A percentile compares a stretch with the other conserved stretches of the same genome.
Conservation (phyloP, 768 basidiomycete genomes). For the Leccinum subgranulosum region DNA sequence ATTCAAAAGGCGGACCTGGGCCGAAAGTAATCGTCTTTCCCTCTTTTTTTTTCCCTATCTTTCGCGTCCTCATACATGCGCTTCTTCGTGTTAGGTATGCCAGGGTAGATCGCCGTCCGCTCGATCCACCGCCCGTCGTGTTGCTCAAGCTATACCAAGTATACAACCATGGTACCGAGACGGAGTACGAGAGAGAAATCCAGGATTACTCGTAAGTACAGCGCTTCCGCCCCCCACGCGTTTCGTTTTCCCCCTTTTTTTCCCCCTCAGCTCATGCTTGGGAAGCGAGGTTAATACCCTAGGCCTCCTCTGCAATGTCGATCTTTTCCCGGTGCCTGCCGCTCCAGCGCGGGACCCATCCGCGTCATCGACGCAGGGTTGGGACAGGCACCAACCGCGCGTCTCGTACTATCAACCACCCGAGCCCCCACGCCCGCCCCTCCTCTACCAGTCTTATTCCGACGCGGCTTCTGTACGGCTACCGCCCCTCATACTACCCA, state of each 20-base stretch:
- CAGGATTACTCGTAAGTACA: conserved; percentile 47
- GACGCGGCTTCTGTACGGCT: conserved; percentile 16
- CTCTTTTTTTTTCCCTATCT: neutral
- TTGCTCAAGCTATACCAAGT: conserved; percentile 52
- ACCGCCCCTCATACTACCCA: conserved; percentile 21
- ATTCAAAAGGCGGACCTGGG: conserved; percentile 67
- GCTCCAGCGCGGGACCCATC: conserved; percentile 7
- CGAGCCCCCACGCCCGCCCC: conserved; percentile 9
- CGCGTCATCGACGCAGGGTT: conserved; percentile 1
- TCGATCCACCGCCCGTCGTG: conserved; percentile 64
- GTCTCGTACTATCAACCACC: conserved; percentile 1
- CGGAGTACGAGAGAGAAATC: conserved; percentile 47
- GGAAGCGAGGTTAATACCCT: conserved; percentile 58
- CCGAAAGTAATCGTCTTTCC: conserved; percentile 47
- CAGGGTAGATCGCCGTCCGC: conserved; percentile 59
- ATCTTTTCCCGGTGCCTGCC: conserved; percentile 62
- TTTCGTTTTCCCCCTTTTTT: neutral
- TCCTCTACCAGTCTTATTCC: conserved; percentile 12
- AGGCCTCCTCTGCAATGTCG: conserved; percentile 74
- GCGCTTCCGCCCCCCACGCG: neutral
- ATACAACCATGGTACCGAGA: conserved; percentile 36
- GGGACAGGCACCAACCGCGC: conserved; percentile 14
- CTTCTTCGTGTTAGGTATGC: conserved; percentile 42
- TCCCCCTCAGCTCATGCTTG: conserved; percentile 4
- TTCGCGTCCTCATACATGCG: neutral